These are phyloP conservation scores for Penicillium robsamsonii DNA, from an alignment of 495 filamentous ascomycete genomes.

Conservation along the genomic window DNA sequence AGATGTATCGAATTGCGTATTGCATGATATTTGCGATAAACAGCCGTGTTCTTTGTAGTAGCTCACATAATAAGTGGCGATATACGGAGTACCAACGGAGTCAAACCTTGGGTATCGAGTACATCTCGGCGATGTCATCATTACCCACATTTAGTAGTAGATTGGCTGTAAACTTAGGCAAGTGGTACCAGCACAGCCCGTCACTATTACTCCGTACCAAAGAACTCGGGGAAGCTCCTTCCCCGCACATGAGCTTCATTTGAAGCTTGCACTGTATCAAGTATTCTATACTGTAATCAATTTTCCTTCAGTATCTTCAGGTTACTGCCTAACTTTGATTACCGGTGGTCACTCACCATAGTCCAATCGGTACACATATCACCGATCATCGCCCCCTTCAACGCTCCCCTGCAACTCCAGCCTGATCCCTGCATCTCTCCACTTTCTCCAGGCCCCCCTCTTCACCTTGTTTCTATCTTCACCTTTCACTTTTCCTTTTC, in stretches of 20 bases:
- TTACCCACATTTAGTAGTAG: slow-evolving; percentile 9
- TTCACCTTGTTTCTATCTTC: slow-evolving; percentile 18
- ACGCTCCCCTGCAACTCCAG: slow-evolving; percentile 6
- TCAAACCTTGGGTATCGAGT: background rate
- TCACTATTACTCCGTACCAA: slow-evolving; percentile 2
- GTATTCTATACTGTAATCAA: background rate
- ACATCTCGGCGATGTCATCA: slow-evolving; percentile 18
- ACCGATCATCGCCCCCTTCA: slow-evolving; percentile 20
- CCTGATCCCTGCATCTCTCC: slow-evolving; percentile 12
- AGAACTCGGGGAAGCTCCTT: slow-evolving; percentile 9
- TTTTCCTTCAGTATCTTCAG: background rate
- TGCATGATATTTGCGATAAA: background rate
- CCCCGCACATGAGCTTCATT: slow-evolving; percentile 10
- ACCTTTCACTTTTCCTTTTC: slow-evolving; percentile 11
- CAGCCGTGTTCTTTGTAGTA: background rate
- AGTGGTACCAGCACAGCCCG: background rate
- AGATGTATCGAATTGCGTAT: background rate
- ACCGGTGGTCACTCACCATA: background rate
- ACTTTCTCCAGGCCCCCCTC: slow-evolving; percentile 9
- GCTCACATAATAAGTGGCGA: background rate
- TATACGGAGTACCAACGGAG: background rate
- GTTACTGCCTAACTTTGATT: slow-evolving; percentile 1
- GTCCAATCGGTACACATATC: background rate
- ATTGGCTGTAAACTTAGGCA: background rate
- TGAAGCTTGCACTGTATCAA: background rate